These are phyloP conservation scores for Phyllosticta paracitricarpa DNA, from an alignment of 2,329 filamentous ascomycete genomes.

Conservation along the genomic window DNA sequence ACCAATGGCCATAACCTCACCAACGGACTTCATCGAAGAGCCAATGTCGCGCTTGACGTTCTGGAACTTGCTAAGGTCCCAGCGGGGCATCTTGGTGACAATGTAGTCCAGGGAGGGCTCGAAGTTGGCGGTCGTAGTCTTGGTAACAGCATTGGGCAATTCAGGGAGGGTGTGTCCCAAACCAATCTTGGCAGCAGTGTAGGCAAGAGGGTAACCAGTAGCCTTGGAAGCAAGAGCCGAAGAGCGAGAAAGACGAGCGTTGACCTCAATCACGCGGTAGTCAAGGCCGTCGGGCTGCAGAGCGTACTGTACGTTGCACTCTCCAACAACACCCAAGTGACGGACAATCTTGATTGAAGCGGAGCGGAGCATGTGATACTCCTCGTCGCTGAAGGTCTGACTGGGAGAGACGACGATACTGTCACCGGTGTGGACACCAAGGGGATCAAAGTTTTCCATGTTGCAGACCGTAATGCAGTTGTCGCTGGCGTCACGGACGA, in stretches of 20 bases:
- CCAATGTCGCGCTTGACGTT: constrained; percentile 97
- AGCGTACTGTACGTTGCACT: constrained; percentile 98
- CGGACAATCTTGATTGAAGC: constrained; percentile 98
- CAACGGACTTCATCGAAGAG: constrained; percentile 97
- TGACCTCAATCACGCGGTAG: constrained; percentile 98
- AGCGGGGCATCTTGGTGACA: constrained; percentile 96
- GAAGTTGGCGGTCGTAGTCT: constrained; percentile 98
- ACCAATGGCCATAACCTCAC: constrained; percentile 98
- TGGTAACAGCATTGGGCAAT: constrained; percentile 94
- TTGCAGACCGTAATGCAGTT: constrained; percentile 99
- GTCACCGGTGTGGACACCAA: constrained; percentile 96
- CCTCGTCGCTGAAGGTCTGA: constrained; percentile 94
- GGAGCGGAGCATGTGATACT: constrained; percentile 98
- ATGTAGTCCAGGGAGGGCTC: constrained; percentile 96
- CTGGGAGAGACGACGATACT: constrained; percentile 96
- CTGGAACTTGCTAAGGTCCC: constrained; percentile 98
- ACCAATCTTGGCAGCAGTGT: constrained; percentile 96
- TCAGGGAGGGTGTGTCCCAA: constrained; percentile 91
- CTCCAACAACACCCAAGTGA: constrained; percentile 91
- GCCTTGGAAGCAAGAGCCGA: constrained; percentile 96
- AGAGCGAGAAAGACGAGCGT: constrained; percentile 93
- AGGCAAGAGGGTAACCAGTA: constrained; percentile 92
- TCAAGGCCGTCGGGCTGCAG: constrained; percentile 93
- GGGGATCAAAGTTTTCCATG: constrained; percentile 97
- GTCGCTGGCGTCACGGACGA: constrained; percentile 91